phyloP scores from a whole-genome alignment of 1,139 yeast genomes.

The Saccharomyces hybrid region DNA sequence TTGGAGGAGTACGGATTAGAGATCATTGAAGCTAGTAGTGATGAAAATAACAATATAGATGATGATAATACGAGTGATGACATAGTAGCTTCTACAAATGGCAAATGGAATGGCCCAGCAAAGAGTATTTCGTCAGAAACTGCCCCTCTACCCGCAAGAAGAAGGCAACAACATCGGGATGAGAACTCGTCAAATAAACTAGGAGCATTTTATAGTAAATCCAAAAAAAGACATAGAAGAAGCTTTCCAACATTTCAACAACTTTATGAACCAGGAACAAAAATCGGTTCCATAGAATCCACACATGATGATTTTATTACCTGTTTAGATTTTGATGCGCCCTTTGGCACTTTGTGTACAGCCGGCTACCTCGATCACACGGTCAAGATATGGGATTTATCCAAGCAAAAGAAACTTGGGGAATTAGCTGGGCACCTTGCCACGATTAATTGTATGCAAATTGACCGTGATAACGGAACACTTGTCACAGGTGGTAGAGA shows the following conservation, averaged over 20 bases:
- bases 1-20: too few species aligned
- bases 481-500: conserved; percentile 59
- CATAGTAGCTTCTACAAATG: conserved; percentile 2
- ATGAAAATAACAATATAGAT: conserved; percentile 6
- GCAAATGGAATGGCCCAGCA: not conserved
- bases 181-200: conserved; percentile 27
- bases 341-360: conserved; percentile 66
- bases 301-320: conserved; percentile 49
- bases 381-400: conserved; percentile 78
- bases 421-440: conserved; percentile 49
- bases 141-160: not conserved
- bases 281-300: conserved; percentile 39
- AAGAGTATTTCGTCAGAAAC: conserved; percentile 3
- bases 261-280: conserved; percentile 51
- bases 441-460: conserved; percentile 49
- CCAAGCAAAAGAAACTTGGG: conserved; percentile 44
- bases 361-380: conserved; percentile 70
- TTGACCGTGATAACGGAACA: conserved; percentile 40
- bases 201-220: conserved; percentile 21
- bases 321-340: conserved; percentile 57
- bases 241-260: conserved; percentile 56
- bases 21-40: too few species aligned
- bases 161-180: conserved; percentile 17
- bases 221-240: conserved; percentile 35
- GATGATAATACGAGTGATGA: conserved; percentile 4